Percentiles rank a stretch among this genome's conserved stretches.
Evolutionary conservation across 164 flowering plant species (phyloP).

Genomic region (Akebia trifoliata): DNA sequence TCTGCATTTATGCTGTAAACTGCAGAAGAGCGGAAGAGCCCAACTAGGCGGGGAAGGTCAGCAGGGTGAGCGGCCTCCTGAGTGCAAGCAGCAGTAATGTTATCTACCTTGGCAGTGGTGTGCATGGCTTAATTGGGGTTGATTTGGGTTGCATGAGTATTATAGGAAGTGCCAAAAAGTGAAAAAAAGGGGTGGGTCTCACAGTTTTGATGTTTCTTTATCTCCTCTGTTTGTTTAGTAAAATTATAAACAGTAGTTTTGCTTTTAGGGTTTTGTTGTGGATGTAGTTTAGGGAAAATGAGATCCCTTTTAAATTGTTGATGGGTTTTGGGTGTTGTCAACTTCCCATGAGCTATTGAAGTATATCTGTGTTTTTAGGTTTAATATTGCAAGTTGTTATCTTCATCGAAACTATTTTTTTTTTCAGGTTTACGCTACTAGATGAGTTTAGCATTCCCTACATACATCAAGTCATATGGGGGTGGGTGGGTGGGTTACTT

Average conservation of each 20-base stretch:
- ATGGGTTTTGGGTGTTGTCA: constrained; percentile 13
- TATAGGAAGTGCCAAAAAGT: background rate
- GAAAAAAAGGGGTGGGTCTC: background rate
- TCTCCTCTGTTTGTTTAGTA: background rate
- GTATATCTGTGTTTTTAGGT: too few species aligned
- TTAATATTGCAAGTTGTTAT: too few species aligned
- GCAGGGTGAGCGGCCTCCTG: constrained; percentile 44
- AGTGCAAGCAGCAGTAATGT: constrained; percentile 50
- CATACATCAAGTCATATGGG: too few species aligned
- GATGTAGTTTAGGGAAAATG: background rate
- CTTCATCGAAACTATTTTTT: too few species aligned
- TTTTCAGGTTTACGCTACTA: too few species aligned
- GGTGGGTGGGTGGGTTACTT: too few species aligned
- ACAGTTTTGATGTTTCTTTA: constrained; percentile 14
- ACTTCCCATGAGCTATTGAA: too few species aligned
- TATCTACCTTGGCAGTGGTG: background rate
- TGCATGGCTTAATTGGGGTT: background rate
- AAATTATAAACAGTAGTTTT: background rate
- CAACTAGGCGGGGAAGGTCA: constrained; percentile 21
- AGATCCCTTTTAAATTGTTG: constrained; percentile 10
- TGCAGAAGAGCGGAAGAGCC: constrained; percentile 39
- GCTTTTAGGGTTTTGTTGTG: constrained; percentile 1
- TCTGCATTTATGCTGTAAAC: background rate
- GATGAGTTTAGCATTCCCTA: too few species aligned
- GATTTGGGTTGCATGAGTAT: background rate